Evolutionary conservation across 1,284 basidiomycete species (phyloP).

Genomic region (Caloboletus inedulis): DNA sequence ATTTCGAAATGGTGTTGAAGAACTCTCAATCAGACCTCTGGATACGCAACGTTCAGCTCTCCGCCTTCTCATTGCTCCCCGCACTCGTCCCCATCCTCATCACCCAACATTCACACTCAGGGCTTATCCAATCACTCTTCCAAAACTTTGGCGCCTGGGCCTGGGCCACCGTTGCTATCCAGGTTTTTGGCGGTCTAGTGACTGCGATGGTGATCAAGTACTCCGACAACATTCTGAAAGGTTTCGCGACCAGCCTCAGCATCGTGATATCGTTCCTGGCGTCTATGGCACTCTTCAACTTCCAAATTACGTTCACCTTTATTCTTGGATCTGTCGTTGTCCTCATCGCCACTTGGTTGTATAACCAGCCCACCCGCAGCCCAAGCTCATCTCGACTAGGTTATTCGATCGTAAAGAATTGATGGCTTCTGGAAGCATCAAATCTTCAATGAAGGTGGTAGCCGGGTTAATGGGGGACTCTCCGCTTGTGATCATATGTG

Average conservation of each 20-base stretch:
- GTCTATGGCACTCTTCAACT: conserved; percentile 84
- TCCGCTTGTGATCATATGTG: conserved; percentile 7
- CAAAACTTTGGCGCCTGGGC: conserved; percentile 86
- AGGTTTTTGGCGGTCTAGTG: conserved; percentile 87
- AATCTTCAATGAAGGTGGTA: not conserved
- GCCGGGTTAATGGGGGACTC: not conserved
- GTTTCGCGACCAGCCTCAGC: conserved; percentile 90
- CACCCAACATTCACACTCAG: conserved; percentile 38
- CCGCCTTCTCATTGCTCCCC: conserved; percentile 89
- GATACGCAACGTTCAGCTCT: conserved; percentile 96
- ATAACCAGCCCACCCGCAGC: conserved; percentile 64
- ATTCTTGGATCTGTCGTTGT: conserved; percentile 80
- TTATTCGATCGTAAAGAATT: conserved; percentile 31
- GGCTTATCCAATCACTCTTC: conserved; percentile 52
- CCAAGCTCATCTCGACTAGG: conserved; percentile 23
- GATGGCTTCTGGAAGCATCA: conserved; percentile 12
- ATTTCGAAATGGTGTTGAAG: conserved; percentile 98
- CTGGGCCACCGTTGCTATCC: conserved; percentile 84
- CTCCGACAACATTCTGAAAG: conserved; percentile 87
- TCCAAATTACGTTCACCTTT: conserved; percentile 83
- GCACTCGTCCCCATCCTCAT: conserved; percentile 84
- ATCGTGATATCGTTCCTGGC: conserved; percentile 93
- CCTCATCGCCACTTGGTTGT: conserved; percentile 85
- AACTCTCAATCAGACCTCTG: conserved; percentile 86
- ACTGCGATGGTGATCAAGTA: conserved; percentile 88